Evolutionary conservation across 2,329 filamentous ascomycete species (phyloP).

Genomic region (Chaetomium sp.): DNA sequence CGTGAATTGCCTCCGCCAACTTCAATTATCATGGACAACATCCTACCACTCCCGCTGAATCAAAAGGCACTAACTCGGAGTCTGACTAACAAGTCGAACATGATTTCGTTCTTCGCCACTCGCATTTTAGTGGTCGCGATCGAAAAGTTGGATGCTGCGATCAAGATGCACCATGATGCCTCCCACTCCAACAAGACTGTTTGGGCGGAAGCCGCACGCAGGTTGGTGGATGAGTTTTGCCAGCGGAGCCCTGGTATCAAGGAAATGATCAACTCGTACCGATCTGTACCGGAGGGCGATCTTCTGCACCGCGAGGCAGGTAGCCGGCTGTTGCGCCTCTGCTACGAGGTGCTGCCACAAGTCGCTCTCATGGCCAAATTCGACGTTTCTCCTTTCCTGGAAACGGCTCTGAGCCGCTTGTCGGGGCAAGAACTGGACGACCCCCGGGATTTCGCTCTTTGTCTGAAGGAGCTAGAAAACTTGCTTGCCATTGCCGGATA

Average conservation of each 20-base stretch:
- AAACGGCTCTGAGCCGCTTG: conserved; percentile 65
- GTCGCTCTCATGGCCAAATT: conserved; percentile 82
- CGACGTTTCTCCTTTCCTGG: conserved; percentile 78
- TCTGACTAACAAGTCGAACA: conserved; percentile 72
- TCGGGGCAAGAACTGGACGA: conserved; percentile 55
- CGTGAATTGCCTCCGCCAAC: conserved; percentile 74
- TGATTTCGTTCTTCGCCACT: conserved; percentile 82
- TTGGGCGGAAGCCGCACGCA: conserved; percentile 71
- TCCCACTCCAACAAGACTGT: conserved; percentile 45
- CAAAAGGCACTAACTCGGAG: conserved; percentile 80
- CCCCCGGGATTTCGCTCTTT: conserved; percentile 54
- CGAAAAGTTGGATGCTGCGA: conserved; percentile 69
- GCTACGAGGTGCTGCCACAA: conserved; percentile 80
- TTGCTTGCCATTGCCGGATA: conserved; percentile 77
- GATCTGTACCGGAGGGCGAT: conserved; percentile 67
- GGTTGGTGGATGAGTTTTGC: conserved; percentile 73
- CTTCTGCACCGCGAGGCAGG: conserved; percentile 75
- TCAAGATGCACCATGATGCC: conserved; percentile 61
- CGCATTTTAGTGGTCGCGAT: conserved; percentile 78
- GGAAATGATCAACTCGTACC: conserved; percentile 74
- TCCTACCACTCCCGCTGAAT: conserved; percentile 79
- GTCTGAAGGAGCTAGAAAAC: conserved; percentile 76
- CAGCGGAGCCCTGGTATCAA: conserved; percentile 80
- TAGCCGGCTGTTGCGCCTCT: conserved; percentile 78
- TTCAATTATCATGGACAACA: conserved; percentile 78